A percentile compares a stretch with the other conserved stretches of the same genome.
Evolutionary conservation across 371 early-diverging fungal genomes (phyloP).

Genomic region (Dinochytrium kinnereticum): DNA sequence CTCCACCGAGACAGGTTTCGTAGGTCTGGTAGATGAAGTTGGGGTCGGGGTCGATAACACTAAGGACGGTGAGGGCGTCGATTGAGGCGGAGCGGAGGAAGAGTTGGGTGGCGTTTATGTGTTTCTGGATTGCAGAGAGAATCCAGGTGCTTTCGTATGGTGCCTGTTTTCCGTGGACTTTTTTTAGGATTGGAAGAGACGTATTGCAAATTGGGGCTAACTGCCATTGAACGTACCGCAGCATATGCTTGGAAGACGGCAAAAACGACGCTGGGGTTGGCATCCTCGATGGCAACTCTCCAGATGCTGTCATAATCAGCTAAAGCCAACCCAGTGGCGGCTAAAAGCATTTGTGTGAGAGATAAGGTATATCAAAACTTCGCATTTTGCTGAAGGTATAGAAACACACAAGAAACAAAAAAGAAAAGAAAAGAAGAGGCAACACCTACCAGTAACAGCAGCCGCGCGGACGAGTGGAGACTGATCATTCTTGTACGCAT

Average conservation of each 20-base stretch:
- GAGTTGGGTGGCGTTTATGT: neutral
- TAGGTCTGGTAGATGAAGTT: neutral
- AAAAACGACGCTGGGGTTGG: neutral
- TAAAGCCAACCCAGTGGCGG: neutral
- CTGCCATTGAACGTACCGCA: neutral
- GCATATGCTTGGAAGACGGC: constrained; percentile 5
- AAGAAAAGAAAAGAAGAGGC: neutral
- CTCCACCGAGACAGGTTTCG: neutral
- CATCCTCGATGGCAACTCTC: neutral
- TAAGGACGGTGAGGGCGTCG: neutral
- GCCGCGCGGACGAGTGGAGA: neutral
- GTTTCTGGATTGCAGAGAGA: neutral
- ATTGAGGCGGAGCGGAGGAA: constrained; percentile 7
- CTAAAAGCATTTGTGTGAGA: neutral
- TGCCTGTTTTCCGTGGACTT: too few relatives aligned
- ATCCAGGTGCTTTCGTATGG: neutral
- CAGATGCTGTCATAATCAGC: neutral
- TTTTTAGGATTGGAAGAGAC: too few relatives aligned
- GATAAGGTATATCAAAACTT: neutral
- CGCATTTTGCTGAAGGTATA: neutral
- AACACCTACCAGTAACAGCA: constrained; percentile 1
- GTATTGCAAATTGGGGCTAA: too few relatives aligned
- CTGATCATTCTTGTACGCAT: neutral
- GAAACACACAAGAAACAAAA: neutral
- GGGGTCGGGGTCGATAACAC: neutral